These are phyloP conservation scores for Linnemannia schmuckeri DNA, from an alignment of 192 early-diverging fungal genomes.

Conservation along the genomic window DNA sequence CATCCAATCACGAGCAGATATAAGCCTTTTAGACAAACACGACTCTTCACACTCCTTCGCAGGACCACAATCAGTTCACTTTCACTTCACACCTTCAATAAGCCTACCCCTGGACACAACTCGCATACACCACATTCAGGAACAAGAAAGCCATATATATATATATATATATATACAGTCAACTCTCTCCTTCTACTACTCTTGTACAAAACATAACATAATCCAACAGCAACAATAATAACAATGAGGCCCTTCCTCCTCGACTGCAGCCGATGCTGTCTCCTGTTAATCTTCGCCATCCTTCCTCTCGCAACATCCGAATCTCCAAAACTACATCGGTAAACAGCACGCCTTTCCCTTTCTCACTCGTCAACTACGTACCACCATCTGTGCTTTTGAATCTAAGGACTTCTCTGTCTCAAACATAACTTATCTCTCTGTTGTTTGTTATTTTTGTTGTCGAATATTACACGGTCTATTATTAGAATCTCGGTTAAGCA, in stretches of 20 bases:
- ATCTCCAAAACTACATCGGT: conserved; percentile 34
- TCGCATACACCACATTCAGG: not conserved
- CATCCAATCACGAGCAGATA: too few species aligned
- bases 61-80: not conserved
- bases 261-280: conserved; percentile 20
- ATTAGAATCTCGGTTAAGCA: conserved; percentile 50
- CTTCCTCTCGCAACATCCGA: conserved; percentile 13
- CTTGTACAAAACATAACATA: not conserved
- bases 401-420: not conserved
- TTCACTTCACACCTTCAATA: not conserved
- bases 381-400: not conserved
- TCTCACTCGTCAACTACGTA: not conserved
- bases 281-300: conserved; percentile 22
- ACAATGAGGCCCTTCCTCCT: not conserved
- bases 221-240: too few species aligned
- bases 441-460: not conserved
- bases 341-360: not conserved
- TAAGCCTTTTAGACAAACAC: not conserved
- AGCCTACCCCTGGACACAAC: too few species aligned
- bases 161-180: not conserved
- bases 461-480: conserved; percentile 9
- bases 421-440: not conserved
- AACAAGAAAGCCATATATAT: too few species aligned
- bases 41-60: not conserved
- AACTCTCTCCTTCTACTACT: not conserved